Conservation (phyloP, 2,329 filamentous ascomycete genomes). For the Fusarium sublunatum region DNA sequence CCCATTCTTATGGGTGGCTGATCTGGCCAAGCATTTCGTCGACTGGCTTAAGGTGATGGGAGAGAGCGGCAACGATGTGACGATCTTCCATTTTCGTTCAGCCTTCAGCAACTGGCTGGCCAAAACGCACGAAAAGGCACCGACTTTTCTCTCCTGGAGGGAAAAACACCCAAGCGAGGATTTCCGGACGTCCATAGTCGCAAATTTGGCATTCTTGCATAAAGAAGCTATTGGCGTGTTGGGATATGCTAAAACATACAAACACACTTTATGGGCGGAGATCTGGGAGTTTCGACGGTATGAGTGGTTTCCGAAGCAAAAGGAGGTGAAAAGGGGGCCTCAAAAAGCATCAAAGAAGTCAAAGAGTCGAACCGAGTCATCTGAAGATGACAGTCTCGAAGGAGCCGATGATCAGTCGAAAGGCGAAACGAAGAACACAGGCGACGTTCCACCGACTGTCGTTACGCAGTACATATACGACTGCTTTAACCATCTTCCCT, state of each 20-base stretch:
- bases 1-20: constrained; percentile 76
- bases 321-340: background rate
- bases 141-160: constrained; percentile 66
- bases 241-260: constrained; percentile 40
- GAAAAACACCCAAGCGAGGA: constrained; percentile 61
- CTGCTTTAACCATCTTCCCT: constrained; percentile 73
- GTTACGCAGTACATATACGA: constrained; percentile 76
- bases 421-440: constrained; percentile 14
- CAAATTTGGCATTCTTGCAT: constrained; percentile 71
- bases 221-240: constrained; percentile 70
- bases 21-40: constrained; percentile 77
- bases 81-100: constrained; percentile 66
- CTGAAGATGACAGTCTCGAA: constrained; percentile 1
- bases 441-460: constrained; percentile 60
- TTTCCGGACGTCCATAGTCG: constrained; percentile 70
- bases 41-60: constrained; percentile 67
- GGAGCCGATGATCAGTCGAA: background rate
- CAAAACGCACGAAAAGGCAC: constrained; percentile 55
- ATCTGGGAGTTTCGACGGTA: constrained; percentile 54
- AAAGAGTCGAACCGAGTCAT: background rate
- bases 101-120: constrained; percentile 69
- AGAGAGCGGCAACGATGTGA: constrained; percentile 52
- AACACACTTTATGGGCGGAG: constrained; percentile 67
- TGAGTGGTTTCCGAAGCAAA: constrained; percentile 26
- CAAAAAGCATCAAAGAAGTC: constrained; percentile 3